Evolutionary conservation across 176 grass and related monocot species (phyloP), one percentile per base, ranked within the genome.

Genomic region (Rhipidocladum racemiflorum): DNA sequence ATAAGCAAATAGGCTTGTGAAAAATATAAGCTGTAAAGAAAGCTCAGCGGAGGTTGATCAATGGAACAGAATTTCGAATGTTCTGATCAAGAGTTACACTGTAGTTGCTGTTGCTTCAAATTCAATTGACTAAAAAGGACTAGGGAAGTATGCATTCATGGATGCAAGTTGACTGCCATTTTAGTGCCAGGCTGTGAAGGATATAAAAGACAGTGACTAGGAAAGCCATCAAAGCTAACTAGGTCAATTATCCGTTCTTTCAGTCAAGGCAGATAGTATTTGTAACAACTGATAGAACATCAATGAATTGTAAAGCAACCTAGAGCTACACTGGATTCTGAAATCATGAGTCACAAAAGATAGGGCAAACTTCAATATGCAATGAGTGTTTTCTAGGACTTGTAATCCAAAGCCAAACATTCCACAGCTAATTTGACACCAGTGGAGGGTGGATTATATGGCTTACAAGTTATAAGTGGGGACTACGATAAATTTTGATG

Each of bases 1-100:
- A 2, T 76, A 75, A 76, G 62, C 61, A 76, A 82, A 55, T 13
- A 67, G 29, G 38, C n/a, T 84, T 44, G 16, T 48, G 36, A 72
- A 70, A 36, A 36, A 69, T 29, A 42, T 63, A 34, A 53, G 13
- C 55, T 10, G 15, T 32, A 51, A 70, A 4, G 8, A 39, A 50
- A 70, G 20, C 15, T 51, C 34, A 50, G 28, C 13, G 44, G n/a
- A 50, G 30, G 35, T 54, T 65, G 32, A 61, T 78, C 21, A 71
- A 29, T 43, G 1, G 20, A 79, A 71, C 18, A 63, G 5, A 85
- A 77, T 28, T 77, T 69, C 15, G 30, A 64, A 42, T 7, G 56
- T 62, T 3, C 18, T n/a, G 8, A 53, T 60, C 25, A 50, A 36
- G 29, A 20, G 34, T 23, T 49, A 18, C 46, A 27, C 3, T 13